Evolutionary conservation across 441 rosid genomes (phyloP), one percentile per base, ranked within the genome.

Genomic region (Adansonia grandidieri): DNA sequence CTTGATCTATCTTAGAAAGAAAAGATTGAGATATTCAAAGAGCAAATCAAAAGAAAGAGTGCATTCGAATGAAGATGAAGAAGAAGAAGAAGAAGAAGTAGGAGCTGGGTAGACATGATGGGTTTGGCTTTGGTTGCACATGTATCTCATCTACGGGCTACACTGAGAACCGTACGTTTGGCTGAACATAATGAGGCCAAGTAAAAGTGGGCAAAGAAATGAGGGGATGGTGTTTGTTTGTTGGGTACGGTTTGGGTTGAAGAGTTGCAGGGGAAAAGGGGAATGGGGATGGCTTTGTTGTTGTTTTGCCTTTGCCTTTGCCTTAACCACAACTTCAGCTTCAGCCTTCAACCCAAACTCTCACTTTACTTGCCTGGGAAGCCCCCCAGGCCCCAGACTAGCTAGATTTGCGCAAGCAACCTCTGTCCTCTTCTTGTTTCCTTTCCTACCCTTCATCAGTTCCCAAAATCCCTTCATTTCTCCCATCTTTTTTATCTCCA

Each of bases 321-420:
- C 28, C 63, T 58, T 58, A 20, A 20, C 28, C 63, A 58, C 28
- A 17, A 19, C 62, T 19, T 24, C 62, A 8, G 63, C 24, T 58
- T 20, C 63, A 58, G 28, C 10, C 7, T 20, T 58, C 63, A 58
- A 20, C 63, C 32, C 63, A 19, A 19, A 58, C 28, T 20, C 20
- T 58, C 63, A 58, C 63, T 58, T 58, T 58, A 58, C 63, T 58
- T 20, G 63, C 56, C 72, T 70, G 74, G n/a, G 81, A 80, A 77
- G 78, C 74, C 79, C 78, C 83, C 62, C 28, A 24, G 28, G 28
- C 28, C 28, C 28, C 28, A 75, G 80, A 63, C 68, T 82, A 84
- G 87, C 89, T 82, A 87, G 89, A 87, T 87, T 87, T 86, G 88
- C 88, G 86, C 86, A 80, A 83, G 88, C 92, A 84, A 82, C 53